Percentiles rank a stretch among this genome's conserved stretches.
Evolutionary conservation across 306 rosid species (phyloP).

Genomic region (Pyrus pyrifolia): DNA sequence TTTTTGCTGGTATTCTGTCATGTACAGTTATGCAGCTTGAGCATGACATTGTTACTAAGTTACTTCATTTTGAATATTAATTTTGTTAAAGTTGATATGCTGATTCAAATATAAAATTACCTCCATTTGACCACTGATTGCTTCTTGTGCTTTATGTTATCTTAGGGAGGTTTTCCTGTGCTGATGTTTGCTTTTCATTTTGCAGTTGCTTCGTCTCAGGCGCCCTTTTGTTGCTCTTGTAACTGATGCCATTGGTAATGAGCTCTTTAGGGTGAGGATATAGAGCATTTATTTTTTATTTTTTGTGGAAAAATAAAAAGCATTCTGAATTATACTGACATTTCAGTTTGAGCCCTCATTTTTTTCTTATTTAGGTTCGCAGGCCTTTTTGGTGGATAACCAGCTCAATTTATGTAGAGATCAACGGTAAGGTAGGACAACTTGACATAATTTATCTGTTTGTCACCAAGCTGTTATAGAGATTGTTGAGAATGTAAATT

Average conservation of each 20-base stretch:
- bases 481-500: slow-evolving; percentile 12
- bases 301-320: neutral
- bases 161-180: slow-evolving; percentile 4
- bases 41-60: neutral
- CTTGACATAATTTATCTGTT: slow-evolving; percentile 1
- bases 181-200: slow-evolving; percentile 18
- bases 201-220: slow-evolving; percentile 74
- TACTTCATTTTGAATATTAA: neutral
- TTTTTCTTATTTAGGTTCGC: slow-evolving; percentile 55
- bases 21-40: slow-evolving; percentile 1
- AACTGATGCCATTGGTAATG: slow-evolving; percentile 74
- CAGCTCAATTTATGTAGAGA: slow-evolving; percentile 90
- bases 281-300: neutral
- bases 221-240: slow-evolving; percentile 88
- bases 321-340: neutral
- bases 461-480: neutral
- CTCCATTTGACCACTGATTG: neutral
- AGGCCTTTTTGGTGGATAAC: slow-evolving; percentile 99
- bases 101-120: neutral
- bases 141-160: neutral
- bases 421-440: slow-evolving; percentile 79
- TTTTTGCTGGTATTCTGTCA: neutral
- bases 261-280: slow-evolving; percentile 76
- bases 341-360: slow-evolving; percentile 19
- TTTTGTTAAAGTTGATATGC: neutral